These are phyloP conservation scores for Solanum pimpinellifolium DNA, from an alignment of 257 asterid genomes.

Conservation along the genomic window DNA sequence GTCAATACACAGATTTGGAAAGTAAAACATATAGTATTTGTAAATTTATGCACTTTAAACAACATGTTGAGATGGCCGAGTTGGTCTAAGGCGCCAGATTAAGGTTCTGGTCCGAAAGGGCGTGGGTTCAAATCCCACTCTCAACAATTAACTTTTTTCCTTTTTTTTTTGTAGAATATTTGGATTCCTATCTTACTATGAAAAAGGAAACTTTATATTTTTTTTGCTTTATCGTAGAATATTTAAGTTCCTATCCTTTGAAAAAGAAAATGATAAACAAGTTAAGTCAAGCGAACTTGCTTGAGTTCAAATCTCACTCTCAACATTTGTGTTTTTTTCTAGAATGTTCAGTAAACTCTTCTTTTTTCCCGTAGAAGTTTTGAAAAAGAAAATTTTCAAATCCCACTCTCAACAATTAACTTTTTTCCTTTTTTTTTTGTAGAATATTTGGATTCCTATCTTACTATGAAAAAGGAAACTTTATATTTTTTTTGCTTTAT, in stretches of 20 bases:
- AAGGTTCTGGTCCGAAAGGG: conserved; percentile 99
- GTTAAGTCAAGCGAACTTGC: background rate
- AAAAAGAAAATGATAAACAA: background rate
- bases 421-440: too few species aligned
- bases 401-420: conserved; percentile 71
- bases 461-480: too few species aligned
- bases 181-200: too few species aligned
- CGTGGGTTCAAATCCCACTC: conserved; percentile 97
- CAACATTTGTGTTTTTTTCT: too few species aligned
- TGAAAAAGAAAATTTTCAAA: conserved; percentile 8
- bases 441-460: too few species aligned
- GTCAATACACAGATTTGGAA: background rate
- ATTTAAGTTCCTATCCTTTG: background rate
- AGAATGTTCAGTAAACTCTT: too few species aligned
- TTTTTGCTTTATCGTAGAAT: background rate
- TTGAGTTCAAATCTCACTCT: too few species aligned
- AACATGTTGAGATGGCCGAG: conserved; percentile 86
- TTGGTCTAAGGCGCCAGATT: conserved; percentile 99
- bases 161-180: background rate
- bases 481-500: too few species aligned
- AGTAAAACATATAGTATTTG: background rate
- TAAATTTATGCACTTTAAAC: accelerated
- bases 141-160: conserved; percentile 27
- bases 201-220: too few species aligned
- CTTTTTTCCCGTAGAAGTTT: too few species aligned